Evolutionary conservation across 768 basidiomycete genomes (phyloP).

Genomic region (Imleria badia): DNA sequence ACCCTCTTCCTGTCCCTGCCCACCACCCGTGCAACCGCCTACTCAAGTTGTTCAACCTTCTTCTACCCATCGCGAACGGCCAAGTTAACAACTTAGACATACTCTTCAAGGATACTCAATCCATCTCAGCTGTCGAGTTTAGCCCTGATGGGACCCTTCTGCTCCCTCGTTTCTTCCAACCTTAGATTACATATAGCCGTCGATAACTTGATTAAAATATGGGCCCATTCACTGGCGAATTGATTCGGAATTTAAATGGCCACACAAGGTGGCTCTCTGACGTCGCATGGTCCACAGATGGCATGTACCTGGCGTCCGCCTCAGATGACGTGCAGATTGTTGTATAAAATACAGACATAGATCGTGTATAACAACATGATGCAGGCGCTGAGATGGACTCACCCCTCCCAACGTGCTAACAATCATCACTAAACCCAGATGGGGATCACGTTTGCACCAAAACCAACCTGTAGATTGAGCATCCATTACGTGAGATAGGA

Average conservation of each 20-base stretch:
- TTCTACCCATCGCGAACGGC: slow-evolving; percentile 41
- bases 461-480: no score
- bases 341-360: slow-evolving; percentile 90
- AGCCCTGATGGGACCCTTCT: slow-evolving; percentile 78
- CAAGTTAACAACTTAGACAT: slow-evolving; percentile 69
- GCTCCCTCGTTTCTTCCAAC: background rate
- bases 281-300: slow-evolving; percentile 86
- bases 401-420: no score
- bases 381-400: no score
- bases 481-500: no score
- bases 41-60: slow-evolving; percentile 35
- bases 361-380: no score
- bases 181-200: slow-evolving; percentile 47
- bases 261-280: slow-evolving; percentile 87
- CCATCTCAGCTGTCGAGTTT: slow-evolving; percentile 89
- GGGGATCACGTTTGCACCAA: no score
- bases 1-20: slow-evolving; percentile 40
- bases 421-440: no score
- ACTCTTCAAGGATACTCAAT: slow-evolving; percentile 72
- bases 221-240: slow-evolving; percentile 81
- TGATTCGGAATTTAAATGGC: slow-evolving; percentile 70
- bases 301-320: slow-evolving; percentile 80
- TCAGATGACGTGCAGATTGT: slow-evolving; percentile 92
- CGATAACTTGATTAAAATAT: slow-evolving; percentile 77
- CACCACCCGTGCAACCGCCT: slow-evolving; percentile 33